phyloP scores from a whole-genome alignment of 179 eudicot species.

The Carnegiea gigantea region DNA sequence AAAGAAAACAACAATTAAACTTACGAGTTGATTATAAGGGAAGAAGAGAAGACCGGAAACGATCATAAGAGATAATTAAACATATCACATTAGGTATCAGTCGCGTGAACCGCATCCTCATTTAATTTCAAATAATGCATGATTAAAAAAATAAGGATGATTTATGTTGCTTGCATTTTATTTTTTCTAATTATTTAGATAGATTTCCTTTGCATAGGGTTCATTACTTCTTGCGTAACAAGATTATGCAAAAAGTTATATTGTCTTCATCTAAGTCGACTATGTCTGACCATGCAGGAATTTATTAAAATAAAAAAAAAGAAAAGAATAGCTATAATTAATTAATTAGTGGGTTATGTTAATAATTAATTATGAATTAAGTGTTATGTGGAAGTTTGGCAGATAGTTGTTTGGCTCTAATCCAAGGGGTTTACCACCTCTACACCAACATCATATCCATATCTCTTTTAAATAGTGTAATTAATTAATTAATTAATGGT shows the following conservation, averaged over 20 bases:
- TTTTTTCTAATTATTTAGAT: background rate
- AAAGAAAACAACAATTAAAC: no score
- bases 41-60: no score
- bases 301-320: no score
- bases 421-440: background rate
- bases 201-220: slow-evolving; percentile 5
- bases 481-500: background rate
- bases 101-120: no score
- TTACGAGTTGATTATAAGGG: no score
- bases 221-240: background rate
- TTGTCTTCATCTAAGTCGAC: slow-evolving; percentile 22
- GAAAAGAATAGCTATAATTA: background rate
- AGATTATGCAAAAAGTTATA: slow-evolving; percentile 20
- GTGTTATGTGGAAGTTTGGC: background rate
- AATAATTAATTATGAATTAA: background rate
- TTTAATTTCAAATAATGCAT: background rate
- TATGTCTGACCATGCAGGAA: background rate
- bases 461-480: background rate
- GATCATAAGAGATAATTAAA: no score
- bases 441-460: background rate
- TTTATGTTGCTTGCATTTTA: background rate
- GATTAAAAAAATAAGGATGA: background rate
- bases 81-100: no score
- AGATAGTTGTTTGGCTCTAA: background rate
- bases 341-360: background rate